phyloP scores from a whole-genome alignment of 768 basidiomycete genomes.

The Suillus cothurnatus region DNA sequence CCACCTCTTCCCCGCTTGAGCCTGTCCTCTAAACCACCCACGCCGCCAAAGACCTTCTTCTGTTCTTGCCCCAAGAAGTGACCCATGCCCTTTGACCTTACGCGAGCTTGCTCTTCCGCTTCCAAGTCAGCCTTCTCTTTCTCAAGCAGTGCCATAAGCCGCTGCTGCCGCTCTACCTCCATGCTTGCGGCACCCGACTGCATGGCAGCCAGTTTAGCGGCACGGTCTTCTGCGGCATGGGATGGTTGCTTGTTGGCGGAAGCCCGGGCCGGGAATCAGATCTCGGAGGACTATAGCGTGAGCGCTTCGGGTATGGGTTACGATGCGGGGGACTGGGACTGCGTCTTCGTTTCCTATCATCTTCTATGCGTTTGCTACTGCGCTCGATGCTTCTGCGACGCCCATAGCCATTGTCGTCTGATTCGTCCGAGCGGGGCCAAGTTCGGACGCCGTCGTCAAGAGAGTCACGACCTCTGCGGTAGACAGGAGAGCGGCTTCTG shows the following conservation, averaged over 20 bases:
- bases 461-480: conserved; percentile 17
- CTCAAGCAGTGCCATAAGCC: conserved; percentile 66
- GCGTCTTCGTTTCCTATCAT: conserved; percentile 41
- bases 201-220: conserved; percentile 92
- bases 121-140: conserved; percentile 80
- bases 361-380: conserved; percentile 25
- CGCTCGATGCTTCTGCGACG: conserved; percentile 30
- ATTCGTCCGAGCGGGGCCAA: conserved; percentile 56
- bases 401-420: conserved; percentile 42
- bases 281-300: conserved; percentile 45
- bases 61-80: conserved; percentile 81
- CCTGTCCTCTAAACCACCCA: conserved; percentile 77
- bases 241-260: conserved; percentile 17
- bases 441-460: conserved; percentile 31
- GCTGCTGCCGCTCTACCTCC: conserved; percentile 68
- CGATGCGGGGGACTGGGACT: conserved; percentile 35
- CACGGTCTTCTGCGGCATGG: conserved; percentile 55
- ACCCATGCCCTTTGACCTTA: conserved; percentile 77
- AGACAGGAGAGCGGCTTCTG: conserved; percentile 33
- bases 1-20: conserved; percentile 73
- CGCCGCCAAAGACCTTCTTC: conserved; percentile 82
- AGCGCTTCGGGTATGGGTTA: conserved; percentile 45
- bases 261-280: conserved; percentile 16
- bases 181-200: conserved; percentile 67
- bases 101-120: conserved; percentile 66